phyloP scores from a whole-genome alignment of 768 basidiomycete species.

The Trichaptum fuscoviolaceum region DNA sequence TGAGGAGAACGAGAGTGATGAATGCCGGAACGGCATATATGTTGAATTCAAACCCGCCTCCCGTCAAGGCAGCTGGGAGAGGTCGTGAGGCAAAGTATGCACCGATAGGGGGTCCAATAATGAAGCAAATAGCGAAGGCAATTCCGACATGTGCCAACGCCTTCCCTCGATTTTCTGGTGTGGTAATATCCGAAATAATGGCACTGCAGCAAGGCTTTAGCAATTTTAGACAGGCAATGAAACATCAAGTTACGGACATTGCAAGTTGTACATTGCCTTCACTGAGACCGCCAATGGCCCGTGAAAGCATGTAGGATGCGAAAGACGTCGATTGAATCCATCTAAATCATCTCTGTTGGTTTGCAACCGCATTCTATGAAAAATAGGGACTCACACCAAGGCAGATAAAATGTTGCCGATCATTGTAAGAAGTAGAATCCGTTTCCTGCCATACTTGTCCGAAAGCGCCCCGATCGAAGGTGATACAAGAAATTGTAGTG shows the following conservation, averaged over 20 bases:
- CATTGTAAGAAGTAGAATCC: slow-evolving; percentile 81
- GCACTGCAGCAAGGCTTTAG: slow-evolving; percentile 48
- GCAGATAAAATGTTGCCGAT: slow-evolving; percentile 92
- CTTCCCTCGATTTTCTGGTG: slow-evolving; percentile 72
- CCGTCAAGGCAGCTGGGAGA: slow-evolving; percentile 49
- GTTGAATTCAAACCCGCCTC: slow-evolving; percentile 66
- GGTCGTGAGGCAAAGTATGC: slow-evolving; percentile 94
- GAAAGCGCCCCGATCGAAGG: slow-evolving; percentile 79
- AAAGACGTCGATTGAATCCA: slow-evolving; percentile 92
- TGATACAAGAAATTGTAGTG: slow-evolving; percentile 79
- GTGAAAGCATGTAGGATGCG: slow-evolving; percentile 82
- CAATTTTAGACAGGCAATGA: slow-evolving; percentile 4
- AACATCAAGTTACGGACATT: slow-evolving; percentile 53
- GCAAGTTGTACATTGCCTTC: slow-evolving; percentile 98
- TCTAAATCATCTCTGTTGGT: slow-evolving; percentile 31
- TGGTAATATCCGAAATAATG: slow-evolving; percentile 88
- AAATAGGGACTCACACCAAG: slow-evolving; percentile 51
- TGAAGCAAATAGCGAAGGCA: slow-evolving; percentile 94
- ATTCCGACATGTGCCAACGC: slow-evolving; percentile 91
- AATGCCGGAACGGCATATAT: slow-evolving; percentile 89
- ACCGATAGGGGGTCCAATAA: slow-evolving; percentile 88
- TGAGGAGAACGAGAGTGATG: slow-evolving; percentile 72
- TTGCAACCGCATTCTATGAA: slow-evolving; percentile 7
- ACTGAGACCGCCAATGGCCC: slow-evolving; percentile 87
- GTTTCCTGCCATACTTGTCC: slow-evolving; percentile 87